A percentile compares a stretch with the other conserved stretches of the same genome.
These are phyloP conservation scores for Dacryopinax primogenitus DNA, from an alignment of 768 basidiomycete genomes.

Conservation along the genomic window DNA sequence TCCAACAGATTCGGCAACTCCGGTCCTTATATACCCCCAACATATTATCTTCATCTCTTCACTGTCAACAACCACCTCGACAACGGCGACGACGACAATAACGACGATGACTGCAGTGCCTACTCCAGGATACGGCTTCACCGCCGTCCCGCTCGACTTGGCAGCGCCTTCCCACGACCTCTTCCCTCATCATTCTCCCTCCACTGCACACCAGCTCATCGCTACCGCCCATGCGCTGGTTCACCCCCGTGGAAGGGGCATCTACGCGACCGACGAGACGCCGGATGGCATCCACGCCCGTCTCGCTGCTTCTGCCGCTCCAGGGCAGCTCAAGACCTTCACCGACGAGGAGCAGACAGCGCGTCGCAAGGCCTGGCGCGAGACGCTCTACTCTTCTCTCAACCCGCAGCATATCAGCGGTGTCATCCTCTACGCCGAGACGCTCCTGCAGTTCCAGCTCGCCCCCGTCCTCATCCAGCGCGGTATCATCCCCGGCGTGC, in stretches of 20 bases:
- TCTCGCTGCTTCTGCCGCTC: conserved; percentile 29
- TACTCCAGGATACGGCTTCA: conserved; percentile 28
- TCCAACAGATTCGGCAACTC: too few species aligned
- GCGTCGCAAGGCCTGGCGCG: conserved; percentile 34
- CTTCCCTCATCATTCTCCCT: conserved; percentile 32
- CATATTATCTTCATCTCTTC: neutral
- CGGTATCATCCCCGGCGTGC: conserved; percentile 39
- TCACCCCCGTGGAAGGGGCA: conserved; percentile 37
- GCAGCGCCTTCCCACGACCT: conserved; percentile 19
- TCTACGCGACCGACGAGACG: conserved; percentile 44
- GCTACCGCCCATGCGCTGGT: conserved; percentile 36
- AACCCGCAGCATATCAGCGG: conserved; percentile 37
- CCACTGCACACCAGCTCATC: conserved; percentile 35
- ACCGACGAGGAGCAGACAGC: conserved; percentile 31
- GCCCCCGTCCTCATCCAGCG: conserved; percentile 33
- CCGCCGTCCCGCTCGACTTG: conserved; percentile 19
- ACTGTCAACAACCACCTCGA: neutral
- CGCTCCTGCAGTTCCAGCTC: conserved; percentile 39
- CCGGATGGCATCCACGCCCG: conserved; percentile 34
- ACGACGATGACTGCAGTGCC: neutral
- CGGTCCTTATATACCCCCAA: too few species aligned
- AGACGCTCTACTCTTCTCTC: conserved; percentile 28
- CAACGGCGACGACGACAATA: neutral
- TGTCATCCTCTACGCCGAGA: conserved; percentile 40
- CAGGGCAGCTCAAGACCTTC: conserved; percentile 21